Percentiles rank a stretch among this genome's conserved stretches.
Evolutionary conservation across 1,284 basidiomycete genomes (phyloP).

Genomic region (Termitomyces sp.): DNA sequence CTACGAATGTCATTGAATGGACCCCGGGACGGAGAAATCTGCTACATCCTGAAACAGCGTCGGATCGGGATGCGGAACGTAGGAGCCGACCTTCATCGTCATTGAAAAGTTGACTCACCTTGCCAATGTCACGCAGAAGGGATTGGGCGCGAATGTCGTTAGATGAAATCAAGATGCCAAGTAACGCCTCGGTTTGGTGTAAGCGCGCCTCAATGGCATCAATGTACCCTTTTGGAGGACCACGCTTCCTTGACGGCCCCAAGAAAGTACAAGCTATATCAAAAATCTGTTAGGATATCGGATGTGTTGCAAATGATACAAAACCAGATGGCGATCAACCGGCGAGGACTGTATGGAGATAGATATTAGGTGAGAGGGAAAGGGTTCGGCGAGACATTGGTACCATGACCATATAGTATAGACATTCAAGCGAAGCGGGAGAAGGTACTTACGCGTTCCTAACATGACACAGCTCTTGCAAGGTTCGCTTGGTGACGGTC

Average conservation of each 20-base stretch:
- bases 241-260: constrained; percentile 76
- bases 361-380: not conserved
- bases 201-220: constrained; percentile 85
- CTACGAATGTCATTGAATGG: not conserved
- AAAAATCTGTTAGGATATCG: constrained; percentile 6
- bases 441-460: constrained; percentile 50
- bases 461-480: constrained; percentile 73
- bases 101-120: constrained; percentile 26
- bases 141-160: constrained; percentile 59
- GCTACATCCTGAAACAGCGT: constrained; percentile 2
- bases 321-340: constrained; percentile 4
- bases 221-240: constrained; percentile 86
- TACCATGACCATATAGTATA: not conserved
- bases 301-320: constrained; percentile 3
- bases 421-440: constrained; percentile 1
- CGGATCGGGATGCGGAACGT: constrained; percentile 2
- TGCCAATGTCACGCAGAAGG: constrained; percentile 52
- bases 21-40: constrained; percentile 1
- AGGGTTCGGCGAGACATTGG: constrained; percentile 1
- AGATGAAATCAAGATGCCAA: constrained; percentile 70
- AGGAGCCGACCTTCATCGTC: not conserved
- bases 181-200: constrained; percentile 81
- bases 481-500: constrained; percentile 45
- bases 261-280: constrained; percentile 71
- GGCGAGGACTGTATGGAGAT: constrained; percentile 6